phyloP scores from a whole-genome alignment of 352 stramenopile species.

The Thraustochytrium sp. region DNA sequence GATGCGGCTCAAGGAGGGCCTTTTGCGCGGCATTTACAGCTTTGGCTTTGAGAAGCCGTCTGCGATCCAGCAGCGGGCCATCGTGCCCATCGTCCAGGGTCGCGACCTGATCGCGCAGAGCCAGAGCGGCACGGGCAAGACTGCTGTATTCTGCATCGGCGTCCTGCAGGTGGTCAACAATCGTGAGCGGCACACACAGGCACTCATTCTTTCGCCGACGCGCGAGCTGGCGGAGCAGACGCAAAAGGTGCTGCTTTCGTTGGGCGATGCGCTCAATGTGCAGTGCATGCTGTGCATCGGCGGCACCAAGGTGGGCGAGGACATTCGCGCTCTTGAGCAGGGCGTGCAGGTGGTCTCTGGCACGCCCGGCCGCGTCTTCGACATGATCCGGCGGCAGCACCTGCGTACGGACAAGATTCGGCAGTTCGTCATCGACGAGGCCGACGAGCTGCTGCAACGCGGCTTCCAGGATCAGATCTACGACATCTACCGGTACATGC shows the following conservation, averaged over 20 bases:
- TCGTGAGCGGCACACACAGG: constrained; percentile 89
- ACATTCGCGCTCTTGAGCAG: constrained; percentile 96
- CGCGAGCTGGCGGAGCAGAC: constrained; percentile 99
- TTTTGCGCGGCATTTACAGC: constrained; percentile 98
- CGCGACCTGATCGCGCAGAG: constrained; percentile 97
- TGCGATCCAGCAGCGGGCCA: constrained; percentile 95
- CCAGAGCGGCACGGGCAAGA: constrained; percentile 96
- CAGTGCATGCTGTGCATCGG: constrained; percentile 95
- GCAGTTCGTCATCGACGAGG: constrained; percentile 77
- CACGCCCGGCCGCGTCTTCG: constrained; percentile 72
- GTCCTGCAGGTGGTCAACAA: constrained; percentile 96
- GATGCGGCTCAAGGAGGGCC: constrained; percentile 95
- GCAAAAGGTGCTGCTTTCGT: constrained; percentile 83
- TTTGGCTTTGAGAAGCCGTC: constrained; percentile 99
- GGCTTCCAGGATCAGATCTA: constrained; percentile 80
- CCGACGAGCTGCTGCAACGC: constrained; percentile 77
- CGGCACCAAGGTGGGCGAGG: constrained; percentile 93
- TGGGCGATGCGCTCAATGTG: constrained; percentile 92
- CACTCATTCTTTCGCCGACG: constrained; percentile 96
- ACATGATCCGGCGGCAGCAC: constrained; percentile 70
- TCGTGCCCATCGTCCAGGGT: constrained; percentile 94
- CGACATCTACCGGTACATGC: constrained; percentile 95
- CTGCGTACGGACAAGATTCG: constrained; percentile 66
- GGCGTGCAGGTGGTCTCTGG: constrained; percentile 62
- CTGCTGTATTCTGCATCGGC: constrained; percentile 96